Conservation (phyloP, 192 early-diverging fungal species). For the Backusella psychrophila region DNA sequence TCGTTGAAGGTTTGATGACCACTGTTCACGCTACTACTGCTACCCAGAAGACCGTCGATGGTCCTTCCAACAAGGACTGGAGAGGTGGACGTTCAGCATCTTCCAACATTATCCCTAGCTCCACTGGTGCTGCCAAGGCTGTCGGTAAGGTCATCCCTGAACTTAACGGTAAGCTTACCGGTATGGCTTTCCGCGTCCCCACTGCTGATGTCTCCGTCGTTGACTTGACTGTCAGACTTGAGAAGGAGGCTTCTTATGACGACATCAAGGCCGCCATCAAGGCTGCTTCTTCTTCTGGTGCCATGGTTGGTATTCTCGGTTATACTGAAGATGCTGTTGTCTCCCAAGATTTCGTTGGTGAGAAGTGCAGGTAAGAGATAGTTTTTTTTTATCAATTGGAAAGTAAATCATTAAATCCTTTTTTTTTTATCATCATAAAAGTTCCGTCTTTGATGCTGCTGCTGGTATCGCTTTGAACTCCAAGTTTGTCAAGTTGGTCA, state of each 20-base stretch:
- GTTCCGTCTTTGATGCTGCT: conserved; percentile 94
- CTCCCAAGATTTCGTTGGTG: conserved; percentile 93
- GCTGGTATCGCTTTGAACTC: conserved; percentile 95
- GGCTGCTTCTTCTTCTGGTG: conserved; percentile 73
- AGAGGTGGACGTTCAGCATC: conserved; percentile 93
- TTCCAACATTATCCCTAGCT: conserved; percentile 95
- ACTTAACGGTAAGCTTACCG: conserved; percentile 85
- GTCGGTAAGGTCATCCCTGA: conserved; percentile 97
- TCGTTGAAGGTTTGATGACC: conserved; percentile 97
- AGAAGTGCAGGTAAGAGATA: conserved; percentile 73
- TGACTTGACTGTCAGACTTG: conserved; percentile 92
- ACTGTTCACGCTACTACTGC: conserved; percentile 98
- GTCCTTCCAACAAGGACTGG: conserved; percentile 97
- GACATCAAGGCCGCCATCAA: conserved; percentile 89
- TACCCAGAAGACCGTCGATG: conserved; percentile 99
- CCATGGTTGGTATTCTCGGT: conserved; percentile 85
- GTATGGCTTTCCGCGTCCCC: conserved; percentile 97
- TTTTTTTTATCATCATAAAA: conserved; percentile 68
- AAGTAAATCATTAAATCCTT: neutral
- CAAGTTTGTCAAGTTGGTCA: conserved; percentile 93
- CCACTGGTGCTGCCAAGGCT: conserved; percentile 99
- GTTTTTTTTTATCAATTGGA: conserved; percentile 72
- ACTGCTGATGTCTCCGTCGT: conserved; percentile 97
- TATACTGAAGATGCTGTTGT: conserved; percentile 97
- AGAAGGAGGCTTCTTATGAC: conserved; percentile 89